These are phyloP conservation scores for Prillingera fragicola DNA, from an alignment of 1,284 basidiomycete genomes.

Conservation along the genomic window DNA sequence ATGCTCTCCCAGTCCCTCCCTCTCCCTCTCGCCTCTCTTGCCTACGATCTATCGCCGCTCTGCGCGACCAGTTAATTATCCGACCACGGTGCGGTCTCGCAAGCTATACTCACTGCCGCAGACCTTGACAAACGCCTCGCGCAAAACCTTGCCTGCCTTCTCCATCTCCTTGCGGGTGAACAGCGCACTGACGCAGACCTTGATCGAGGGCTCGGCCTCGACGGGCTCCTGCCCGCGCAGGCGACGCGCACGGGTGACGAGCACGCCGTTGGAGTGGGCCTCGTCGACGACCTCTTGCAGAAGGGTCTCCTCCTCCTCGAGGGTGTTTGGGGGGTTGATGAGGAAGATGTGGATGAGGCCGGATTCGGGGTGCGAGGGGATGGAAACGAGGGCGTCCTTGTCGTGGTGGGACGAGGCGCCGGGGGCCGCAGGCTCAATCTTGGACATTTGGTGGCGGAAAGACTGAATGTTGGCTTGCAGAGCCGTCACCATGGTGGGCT, in stretches of 20 bases:
- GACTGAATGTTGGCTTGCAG: slow-evolving; percentile 76
- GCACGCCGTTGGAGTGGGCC: slow-evolving; percentile 65
- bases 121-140: slow-evolving; percentile 69
- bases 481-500: slow-evolving; percentile 65
- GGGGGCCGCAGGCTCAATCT: slow-evolving; percentile 51
- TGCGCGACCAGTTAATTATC: too few relatives aligned
- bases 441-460: slow-evolving; percentile 70
- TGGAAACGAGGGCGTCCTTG: slow-evolving; percentile 62
- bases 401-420: slow-evolving; percentile 3
- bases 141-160: slow-evolving; percentile 73
- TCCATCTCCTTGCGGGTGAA: slow-evolving; percentile 85
- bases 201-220: slow-evolving; percentile 80
- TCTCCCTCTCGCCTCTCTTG: too few relatives aligned
- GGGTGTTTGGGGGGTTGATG: slow-evolving; percentile 48
- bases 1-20: too few relatives aligned
- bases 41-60: too few relatives aligned
- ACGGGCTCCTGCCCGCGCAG: slow-evolving; percentile 72
- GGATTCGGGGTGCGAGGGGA: slow-evolving; percentile 78
- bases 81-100: too few relatives aligned
- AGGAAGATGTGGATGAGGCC: slow-evolving; percentile 84
- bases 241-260: slow-evolving; percentile 74
- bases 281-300: slow-evolving; percentile 88
- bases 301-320: slow-evolving; percentile 66
- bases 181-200: slow-evolving; percentile 71
- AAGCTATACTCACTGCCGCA: slow-evolving; percentile 15